Evolutionary conservation across 495 filamentous ascomycete species (phyloP).

Genomic region (Lepraria neglecta): DNA sequence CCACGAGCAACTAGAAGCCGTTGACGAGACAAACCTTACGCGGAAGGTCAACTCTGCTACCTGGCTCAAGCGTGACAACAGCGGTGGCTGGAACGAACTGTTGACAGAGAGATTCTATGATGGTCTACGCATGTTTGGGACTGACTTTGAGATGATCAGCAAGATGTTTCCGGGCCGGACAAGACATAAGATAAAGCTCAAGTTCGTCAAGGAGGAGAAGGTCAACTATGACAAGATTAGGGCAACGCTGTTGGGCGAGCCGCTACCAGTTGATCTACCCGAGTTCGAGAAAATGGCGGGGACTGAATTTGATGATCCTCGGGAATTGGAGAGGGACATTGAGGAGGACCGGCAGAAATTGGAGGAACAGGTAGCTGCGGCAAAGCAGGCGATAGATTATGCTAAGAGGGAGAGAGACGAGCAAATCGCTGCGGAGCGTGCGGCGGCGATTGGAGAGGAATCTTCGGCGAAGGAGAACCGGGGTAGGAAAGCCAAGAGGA

Average conservation of each 20-base stretch:
- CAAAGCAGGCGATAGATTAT: conserved; percentile 40
- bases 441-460: conserved; percentile 36
- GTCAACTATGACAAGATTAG: conserved; percentile 63
- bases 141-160: conserved; percentile 84
- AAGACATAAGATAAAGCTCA: conserved; percentile 77
- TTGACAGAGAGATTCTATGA: conserved; percentile 81
- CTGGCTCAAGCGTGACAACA: conserved; percentile 63
- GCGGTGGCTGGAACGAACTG: conserved; percentile 68
- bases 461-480: conserved; percentile 35
- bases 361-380: conserved; percentile 58
- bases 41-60: conserved; percentile 65
- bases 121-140: conserved; percentile 79
- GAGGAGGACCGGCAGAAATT: conserved; percentile 63
- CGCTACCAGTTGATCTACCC: conserved; percentile 55
- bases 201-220: conserved; percentile 90
- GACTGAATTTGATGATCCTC: conserved; percentile 47
- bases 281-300: conserved; percentile 60
- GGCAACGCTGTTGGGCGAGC: conserved; percentile 56
- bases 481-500: conserved; percentile 28
- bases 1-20: conserved; percentile 51
- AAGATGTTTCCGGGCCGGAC: conserved; percentile 71
- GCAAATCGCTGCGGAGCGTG: conserved; percentile 32
- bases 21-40: conserved; percentile 80
- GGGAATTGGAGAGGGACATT: conserved; percentile 54
- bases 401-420: conserved; percentile 33